Base-by-base conservation (phyloP, 192 early-diverging fungal species). In the Physocladia obscura region DNA sequence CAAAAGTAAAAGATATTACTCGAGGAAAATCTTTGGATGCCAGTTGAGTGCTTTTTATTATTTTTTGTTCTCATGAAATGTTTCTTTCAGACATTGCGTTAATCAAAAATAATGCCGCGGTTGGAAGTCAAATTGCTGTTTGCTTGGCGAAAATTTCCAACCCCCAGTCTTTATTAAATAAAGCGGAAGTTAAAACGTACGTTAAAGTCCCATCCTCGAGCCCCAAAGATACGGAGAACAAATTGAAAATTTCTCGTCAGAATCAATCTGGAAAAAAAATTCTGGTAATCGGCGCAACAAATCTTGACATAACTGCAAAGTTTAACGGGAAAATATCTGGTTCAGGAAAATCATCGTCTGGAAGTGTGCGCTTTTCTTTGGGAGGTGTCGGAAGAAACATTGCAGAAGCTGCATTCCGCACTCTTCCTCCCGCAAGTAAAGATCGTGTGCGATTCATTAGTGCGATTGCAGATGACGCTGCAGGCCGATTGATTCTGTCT, bases 341-440 rank as follows among this genome's bases (percentile, higher is more conserved):
- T 4, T 35, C n/a, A 22, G 64, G 64, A 17, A 44, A 58, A 35
- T 71, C 61, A 19, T 48, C 77, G 1, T 8, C 56, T 15, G 97
- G 97, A 3, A 75, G 56, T 0, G 88, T 90, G 4, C 62, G 67
- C 5, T 80, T 89, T 4, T 77, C 85, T 2, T 54, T 91, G 8
- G 97, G 97, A 48, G 97, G 97, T 2, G 97, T 99, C 3, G 95
- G 92, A 0, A 82, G 93, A 35, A 99, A 99, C 74, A 82, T 99
- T 4, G 93, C 92, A 2, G 92, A 97, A 62, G 89, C 91, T 0
- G 88, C 89, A 24, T 77, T 73, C 34, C 77, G 84, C 26, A 82
- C 90, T 13, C 40, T 44, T 44, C 34, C 36, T 26, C 15, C 4
- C 34, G 36, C 21, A 22, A 31, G 65, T 49, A 3, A 71, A 86